Evolutionary conservation across 495 filamentous ascomycete species (phyloP), one percentile per base, ranked within the genome.

Genomic region (Neurospora sp.): DNA sequence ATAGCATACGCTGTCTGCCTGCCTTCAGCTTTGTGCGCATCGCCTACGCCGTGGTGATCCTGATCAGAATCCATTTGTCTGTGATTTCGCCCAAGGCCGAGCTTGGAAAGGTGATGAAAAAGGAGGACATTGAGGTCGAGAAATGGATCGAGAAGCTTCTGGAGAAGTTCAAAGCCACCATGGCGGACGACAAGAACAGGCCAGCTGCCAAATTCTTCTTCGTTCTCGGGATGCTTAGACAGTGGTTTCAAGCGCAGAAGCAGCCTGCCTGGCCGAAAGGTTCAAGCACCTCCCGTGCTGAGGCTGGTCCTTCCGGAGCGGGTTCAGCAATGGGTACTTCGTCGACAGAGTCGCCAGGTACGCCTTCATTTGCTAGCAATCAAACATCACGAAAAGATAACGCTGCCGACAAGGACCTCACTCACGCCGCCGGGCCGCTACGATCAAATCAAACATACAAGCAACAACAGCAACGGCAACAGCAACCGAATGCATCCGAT

Each of bases 21-120:
- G 91, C 96, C 4, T 88, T 93, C 75, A 89, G 88, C 69, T 90
- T 93, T 76, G 92, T 95, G 54, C 91, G 94, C 16, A 89, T 93
- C 46, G 88, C 92, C 39, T 97, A 83, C 72, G 92, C 93, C 6
- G 87, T 92, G 27, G 90, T 98, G n/a, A 88, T 94, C 20, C 82
- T 98, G 20, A 93, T 97, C 79, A 97, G 96, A 77, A 88, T 97
- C 74, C 93, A 93, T 80, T 92, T 93, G 70, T 90, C 93, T 4
- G 90, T 93, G 11, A 90, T 87, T 14, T 86, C 88, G 12, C 86
- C 92, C 0, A 82, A 89, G 62, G 89, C 89, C 31, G 91, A 92
- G 76, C 83, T 97, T 1, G 92, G 92, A 5, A 91, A 90, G 77
- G 87, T 97, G 27, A 91, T 97, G 73, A 88, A 91, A 71, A 89